Percentiles rank a stretch among this genome's conserved stretches.
Conservation (phyloP, 2,329 filamentous ascomycete genomes). For the Phaeoacremonium minimum region DNA sequence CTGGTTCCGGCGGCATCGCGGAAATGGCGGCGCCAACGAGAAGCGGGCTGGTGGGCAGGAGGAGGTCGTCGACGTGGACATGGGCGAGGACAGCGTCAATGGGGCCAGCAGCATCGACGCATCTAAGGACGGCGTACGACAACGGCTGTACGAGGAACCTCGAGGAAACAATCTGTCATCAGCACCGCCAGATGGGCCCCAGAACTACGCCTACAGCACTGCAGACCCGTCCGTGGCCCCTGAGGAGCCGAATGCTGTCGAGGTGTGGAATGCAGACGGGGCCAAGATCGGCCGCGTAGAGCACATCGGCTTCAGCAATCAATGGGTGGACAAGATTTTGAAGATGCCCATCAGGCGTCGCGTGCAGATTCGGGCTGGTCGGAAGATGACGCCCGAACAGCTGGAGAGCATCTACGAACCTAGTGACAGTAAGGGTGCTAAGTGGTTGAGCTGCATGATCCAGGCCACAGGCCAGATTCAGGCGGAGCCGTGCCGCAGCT, state of each 20-base stretch:
- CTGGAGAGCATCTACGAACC: constrained; percentile 35
- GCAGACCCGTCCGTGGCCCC: no score
- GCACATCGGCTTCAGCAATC: background rate
- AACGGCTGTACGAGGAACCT: no score
- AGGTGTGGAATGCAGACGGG: no score
- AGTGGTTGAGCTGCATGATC: constrained; percentile 45
- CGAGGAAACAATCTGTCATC: no score
- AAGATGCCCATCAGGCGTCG: constrained; percentile 29
- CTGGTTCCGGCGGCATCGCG: no score
- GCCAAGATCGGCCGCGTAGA: no score
- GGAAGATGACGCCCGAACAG: constrained; percentile 33
- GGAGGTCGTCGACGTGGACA: background rate
- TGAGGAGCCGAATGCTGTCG: no score
- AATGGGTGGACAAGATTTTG: constrained; percentile 20
- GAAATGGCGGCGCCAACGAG: constrained; percentile 7
- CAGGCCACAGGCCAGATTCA: constrained; percentile 42
- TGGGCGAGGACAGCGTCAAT: no score
- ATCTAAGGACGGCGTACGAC: no score
- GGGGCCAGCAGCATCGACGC: background rate
- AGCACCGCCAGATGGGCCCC: no score
- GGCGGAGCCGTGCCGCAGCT: constrained; percentile 31
- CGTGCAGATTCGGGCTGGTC: constrained; percentile 34
- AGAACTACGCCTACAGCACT: no score
- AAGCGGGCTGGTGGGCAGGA: constrained; percentile 1
- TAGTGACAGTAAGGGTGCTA: constrained; percentile 34